Evolutionary conservation across 768 basidiomycete species (phyloP), one percentile per base, ranked within the genome.

Genomic region (Royoungia palumana): DNA sequence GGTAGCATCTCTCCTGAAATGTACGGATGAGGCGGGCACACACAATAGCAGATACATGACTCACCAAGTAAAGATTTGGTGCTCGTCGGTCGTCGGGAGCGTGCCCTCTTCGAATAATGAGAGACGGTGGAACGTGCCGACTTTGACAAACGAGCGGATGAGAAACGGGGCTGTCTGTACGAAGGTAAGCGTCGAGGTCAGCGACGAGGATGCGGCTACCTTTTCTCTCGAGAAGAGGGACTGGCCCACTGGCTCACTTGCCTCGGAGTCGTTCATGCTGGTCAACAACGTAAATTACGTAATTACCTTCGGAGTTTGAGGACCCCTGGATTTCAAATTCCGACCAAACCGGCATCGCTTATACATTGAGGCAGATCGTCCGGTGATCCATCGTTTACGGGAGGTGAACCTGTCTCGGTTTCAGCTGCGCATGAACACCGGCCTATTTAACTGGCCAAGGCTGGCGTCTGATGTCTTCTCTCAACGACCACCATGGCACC

Each of bases 31-130:
- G 36, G 27, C 12, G 16, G 28, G 25, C 7, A 37, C 12, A 17
- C 1, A 3, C 17, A 17, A n/a, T 8, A 14, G 51, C 6, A 28
- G 6, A 47, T 13, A 5, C 10, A 44, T 32, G 17, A 56, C 74
- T 20, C 58, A 87, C 89, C 89, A 92, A 7, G 86, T 85, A 57
- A 85, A 91, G 28, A 92, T 68, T 60, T 90, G 88, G 40, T 88
- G 84, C 61, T 92, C 89, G 53, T 92, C 89, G 6, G 83, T 82
- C 3, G 83, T 83, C 7, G 89, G 89, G 4, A 87, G 72, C 3
- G 79, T 76, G 0, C 86, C 82, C 50, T 91, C 87, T 59, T 92
- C 87, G 56, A 92, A 92, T 47, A 87, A 73, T 4, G 73, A 68
- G 20, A 89, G 69, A 35, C 85, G 77, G 64, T 91, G 89, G 63